Percentiles rank a stretch among this genome's conserved stretches.
Conservation (phyloP, 257 asterid species). For the Solanum chilense region DNA sequence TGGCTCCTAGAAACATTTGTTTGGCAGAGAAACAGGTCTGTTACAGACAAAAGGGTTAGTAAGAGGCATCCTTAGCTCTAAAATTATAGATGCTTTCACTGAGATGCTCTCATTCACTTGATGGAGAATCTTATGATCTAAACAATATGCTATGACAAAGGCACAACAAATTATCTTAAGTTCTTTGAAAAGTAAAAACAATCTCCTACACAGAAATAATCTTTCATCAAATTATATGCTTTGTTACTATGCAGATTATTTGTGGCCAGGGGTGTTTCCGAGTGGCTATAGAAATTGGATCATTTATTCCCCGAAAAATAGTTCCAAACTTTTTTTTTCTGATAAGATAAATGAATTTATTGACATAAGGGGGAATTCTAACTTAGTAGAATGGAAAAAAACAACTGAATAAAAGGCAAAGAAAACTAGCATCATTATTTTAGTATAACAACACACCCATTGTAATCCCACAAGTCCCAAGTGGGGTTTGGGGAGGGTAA, state of each 20-base stretch:
- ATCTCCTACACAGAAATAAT: background rate
- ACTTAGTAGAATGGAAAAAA: background rate
- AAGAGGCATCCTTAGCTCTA: background rate
- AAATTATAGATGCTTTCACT: background rate
- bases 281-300: background rate
- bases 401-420: background rate
- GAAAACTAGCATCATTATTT: background rate
- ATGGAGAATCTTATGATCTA: background rate
- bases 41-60: background rate
- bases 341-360: background rate
- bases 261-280: conserved; percentile 1
- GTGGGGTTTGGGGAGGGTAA: background rate
- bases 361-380: background rate
- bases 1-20: background rate
- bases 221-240: background rate
- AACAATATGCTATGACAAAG: background rate
- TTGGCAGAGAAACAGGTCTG: background rate
- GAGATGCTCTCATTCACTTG: background rate
- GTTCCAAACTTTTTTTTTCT: background rate
- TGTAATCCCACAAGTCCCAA: background rate
- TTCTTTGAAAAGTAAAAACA: background rate
- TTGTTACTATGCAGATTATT: background rate
- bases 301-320: background rate
- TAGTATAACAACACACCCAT: background rate
- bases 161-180: background rate